Percentiles rank a stretch among this genome's conserved stretches.
These are phyloP conservation scores for Gossypium herbaceum DNA, from an alignment of 345 rosid species.

Conservation along the genomic window DNA sequence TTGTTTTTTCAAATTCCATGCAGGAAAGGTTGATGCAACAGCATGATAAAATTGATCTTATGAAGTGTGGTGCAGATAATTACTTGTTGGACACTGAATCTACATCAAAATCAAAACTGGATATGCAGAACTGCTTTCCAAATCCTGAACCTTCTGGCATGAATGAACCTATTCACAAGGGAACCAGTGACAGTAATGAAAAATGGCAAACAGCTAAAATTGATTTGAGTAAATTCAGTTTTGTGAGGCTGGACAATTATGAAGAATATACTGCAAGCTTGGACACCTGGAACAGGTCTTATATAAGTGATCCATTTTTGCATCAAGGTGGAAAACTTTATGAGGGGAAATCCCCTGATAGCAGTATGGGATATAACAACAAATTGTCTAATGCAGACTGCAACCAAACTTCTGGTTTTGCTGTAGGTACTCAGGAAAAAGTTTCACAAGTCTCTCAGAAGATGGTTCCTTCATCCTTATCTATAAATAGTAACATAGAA, in stretches of 20 bases:
- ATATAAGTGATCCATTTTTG: constrained; percentile 21
- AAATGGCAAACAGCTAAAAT: constrained; percentile 12
- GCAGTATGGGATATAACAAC: constrained; percentile 20
- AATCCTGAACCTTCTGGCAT: constrained; percentile 17
- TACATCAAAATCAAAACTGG: constrained; percentile 18
- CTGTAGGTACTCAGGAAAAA: constrained; percentile 23
- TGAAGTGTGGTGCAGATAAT: constrained; percentile 28
- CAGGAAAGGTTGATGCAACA: constrained; percentile 35
- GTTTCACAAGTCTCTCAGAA: constrained; percentile 21
- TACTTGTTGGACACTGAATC: constrained; percentile 31
- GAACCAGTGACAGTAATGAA: constrained; percentile 17
- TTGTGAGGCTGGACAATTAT: constrained; percentile 9
- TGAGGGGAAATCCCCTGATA: constrained; percentile 21
- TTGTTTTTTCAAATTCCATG: constrained; percentile 11
- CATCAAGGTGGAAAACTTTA: constrained; percentile 29
- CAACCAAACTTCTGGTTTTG: constrained; percentile 24
- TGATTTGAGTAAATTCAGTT: constrained; percentile 15
- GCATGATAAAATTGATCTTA: constrained; percentile 27
- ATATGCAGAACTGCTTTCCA: constrained; percentile 22
- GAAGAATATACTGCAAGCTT: background rate
- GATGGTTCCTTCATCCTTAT: constrained; percentile 22
- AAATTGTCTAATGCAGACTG: constrained; percentile 19
- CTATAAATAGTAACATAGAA: constrained; percentile 23
- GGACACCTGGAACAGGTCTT: constrained; percentile 13
- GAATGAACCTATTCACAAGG: constrained; percentile 26